These are phyloP conservation scores for Pestalotiopsis sp. DNA, from an alignment of 2,329 filamentous ascomycete genomes.

Conservation along the genomic window DNA sequence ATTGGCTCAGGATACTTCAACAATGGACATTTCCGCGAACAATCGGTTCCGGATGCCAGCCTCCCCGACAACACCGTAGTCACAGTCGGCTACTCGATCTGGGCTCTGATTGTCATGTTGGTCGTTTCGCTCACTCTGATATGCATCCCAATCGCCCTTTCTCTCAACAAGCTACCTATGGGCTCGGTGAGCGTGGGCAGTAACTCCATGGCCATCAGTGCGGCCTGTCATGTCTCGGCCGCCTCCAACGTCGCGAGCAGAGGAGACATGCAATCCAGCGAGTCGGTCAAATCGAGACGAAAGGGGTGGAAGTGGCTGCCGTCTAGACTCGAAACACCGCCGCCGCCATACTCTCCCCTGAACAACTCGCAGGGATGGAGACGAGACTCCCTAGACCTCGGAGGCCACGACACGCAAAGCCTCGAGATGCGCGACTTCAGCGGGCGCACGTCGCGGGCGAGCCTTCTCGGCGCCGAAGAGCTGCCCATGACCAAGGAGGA, in stretches of 20 bases:
- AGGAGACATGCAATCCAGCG: not conserved
- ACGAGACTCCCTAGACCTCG: not conserved
- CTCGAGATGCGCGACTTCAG: not conserved
- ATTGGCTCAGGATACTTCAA: not conserved
- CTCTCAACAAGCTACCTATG: conserved; percentile 17
- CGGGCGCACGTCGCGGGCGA: not conserved
- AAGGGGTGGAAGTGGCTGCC: not conserved
- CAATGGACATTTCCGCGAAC: not conserved
- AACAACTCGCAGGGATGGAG: not conserved
- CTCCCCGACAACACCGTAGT: conserved; percentile 18
- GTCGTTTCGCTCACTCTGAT: conserved; percentile 14
- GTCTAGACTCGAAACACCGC: not conserved
- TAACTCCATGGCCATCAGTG: conserved; percentile 24
- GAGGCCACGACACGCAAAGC: not conserved
- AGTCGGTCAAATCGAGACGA: not conserved
- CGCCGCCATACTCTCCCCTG: not conserved
- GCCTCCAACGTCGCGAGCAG: not conserved
- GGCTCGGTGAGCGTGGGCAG: conserved; percentile 19
- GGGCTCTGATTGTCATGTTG: conserved; percentile 15
- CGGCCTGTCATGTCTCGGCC: conserved; percentile 23
- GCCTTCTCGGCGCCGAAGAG: not conserved
- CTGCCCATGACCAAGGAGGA: not conserved
- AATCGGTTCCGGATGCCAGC: conserved; percentile 1
- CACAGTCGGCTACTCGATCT: conserved; percentile 13
- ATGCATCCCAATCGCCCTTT: conserved; percentile 15